Conservation (phyloP, 176 grass and related monocot species). For the Aegilops longissima region DNA sequence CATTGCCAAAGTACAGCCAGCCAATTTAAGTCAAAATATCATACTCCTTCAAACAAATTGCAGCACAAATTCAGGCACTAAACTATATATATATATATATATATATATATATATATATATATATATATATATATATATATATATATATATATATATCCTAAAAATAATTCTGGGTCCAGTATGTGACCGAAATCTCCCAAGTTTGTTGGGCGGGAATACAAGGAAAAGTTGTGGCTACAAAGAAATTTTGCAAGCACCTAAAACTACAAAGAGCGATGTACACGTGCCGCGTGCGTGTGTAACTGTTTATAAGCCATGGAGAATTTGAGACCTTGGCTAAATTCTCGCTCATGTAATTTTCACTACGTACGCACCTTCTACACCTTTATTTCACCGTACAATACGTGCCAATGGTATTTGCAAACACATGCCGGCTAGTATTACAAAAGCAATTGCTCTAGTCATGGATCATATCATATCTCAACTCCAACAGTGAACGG, state of each 20-base stretch:
- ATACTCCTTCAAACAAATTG: too few relatives aligned
- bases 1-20: too few relatives aligned
- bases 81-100: too few relatives aligned
- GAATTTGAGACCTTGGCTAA: not conserved
- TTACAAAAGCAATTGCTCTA: not conserved
- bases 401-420: slow-evolving; percentile 14
- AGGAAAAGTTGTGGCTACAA: not conserved
- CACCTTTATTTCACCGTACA: not conserved
- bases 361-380: not conserved
- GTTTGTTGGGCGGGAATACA: not conserved
- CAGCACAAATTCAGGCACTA: too few relatives aligned
- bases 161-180: not conserved
- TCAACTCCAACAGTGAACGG: slow-evolving; percentile 6
- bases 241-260: too few relatives aligned
- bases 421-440: not conserved
- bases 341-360: slow-evolving; percentile 1
- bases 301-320: not conserved
- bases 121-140: too few relatives aligned
- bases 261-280: too few relatives aligned
- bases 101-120: too few relatives aligned
- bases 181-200: not conserved
- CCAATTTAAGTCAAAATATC: too few relatives aligned
- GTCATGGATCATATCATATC: slow-evolving; percentile 1
- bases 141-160: not conserved
- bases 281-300: too few relatives aligned